phyloP scores from a whole-genome alignment of 192 early-diverging fungal genomes.

The Endogone sp. region DNA sequence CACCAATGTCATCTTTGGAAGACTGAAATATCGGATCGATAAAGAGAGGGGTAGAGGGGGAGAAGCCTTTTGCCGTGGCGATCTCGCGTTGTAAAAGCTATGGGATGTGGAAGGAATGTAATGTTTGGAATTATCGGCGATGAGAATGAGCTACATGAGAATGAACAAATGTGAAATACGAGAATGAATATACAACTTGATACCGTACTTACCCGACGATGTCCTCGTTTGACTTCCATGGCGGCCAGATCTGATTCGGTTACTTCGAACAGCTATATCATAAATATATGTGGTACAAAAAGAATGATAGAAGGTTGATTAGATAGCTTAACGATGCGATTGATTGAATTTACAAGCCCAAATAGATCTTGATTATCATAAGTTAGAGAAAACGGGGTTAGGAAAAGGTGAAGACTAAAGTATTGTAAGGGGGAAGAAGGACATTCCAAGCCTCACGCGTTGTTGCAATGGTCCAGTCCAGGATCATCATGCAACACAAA shows the following conservation, averaged over 20 bases:
- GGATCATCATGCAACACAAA: too few relatives aligned
- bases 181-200: too few relatives aligned
- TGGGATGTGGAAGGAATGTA: not conserved
- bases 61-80: constrained; percentile 22
- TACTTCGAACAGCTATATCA: constrained; percentile 29
- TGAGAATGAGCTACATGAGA: constrained; percentile 7
- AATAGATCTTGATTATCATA: not conserved
- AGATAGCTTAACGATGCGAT: not conserved
- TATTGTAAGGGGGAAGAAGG: too few relatives aligned
- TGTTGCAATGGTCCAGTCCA: too few relatives aligned
- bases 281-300: not conserved
- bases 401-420: too few relatives aligned
- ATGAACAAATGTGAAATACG: too few relatives aligned
- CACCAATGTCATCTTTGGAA: too few relatives aligned
- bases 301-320: too few relatives aligned
- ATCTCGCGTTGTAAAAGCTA: constrained; percentile 39
- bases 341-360: not conserved
- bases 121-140: not conserved
- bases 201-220: constrained; percentile 40
- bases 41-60: constrained; percentile 13
- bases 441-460: too few relatives aligned
- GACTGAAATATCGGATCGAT: constrained; percentile 3
- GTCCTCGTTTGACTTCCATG: constrained; percentile 31
- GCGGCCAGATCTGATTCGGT: constrained; percentile 30
- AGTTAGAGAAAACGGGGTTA: not conserved